Percentiles rank a stretch among this genome's conserved stretches.
Conservation (phyloP, 352 stramenopile species). For the Stramenopiles sp. region DNA sequence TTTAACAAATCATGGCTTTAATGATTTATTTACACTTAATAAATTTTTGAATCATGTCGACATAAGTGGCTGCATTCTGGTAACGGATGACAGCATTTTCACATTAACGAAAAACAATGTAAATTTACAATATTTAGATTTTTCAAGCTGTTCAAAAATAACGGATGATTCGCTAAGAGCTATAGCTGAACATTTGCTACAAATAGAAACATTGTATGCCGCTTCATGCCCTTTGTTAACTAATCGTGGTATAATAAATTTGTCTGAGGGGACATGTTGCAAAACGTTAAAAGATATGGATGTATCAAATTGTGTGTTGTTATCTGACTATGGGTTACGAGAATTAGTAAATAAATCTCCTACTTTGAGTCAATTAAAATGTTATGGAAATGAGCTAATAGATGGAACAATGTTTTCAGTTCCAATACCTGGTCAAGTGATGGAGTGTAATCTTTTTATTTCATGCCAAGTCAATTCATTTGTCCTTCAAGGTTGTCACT, state of each 20-base stretch:
- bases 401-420: conserved; percentile 6
- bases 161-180: neutral
- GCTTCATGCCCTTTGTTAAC: neutral
- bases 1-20: neutral
- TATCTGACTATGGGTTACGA: neutral
- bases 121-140: neutral
- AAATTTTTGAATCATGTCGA: neutral
- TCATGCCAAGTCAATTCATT: neutral
- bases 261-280: neutral
- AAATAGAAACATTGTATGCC: neutral
- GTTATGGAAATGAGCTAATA: neutral
- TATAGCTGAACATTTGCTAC: neutral
- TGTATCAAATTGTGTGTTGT: neutral
- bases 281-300: neutral
- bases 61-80: neutral
- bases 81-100: neutral
- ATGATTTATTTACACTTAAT: neutral
- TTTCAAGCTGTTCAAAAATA: neutral
- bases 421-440: neutral
- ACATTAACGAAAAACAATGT: neutral
- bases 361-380: conserved; percentile 4
- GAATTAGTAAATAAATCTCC: neutral
- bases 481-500: neutral
- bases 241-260: neutral
- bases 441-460: conserved; percentile 4